Percentiles rank a stretch among this genome's conserved stretches.
phyloP scores from a whole-genome alignment of 2,329 filamentous ascomycete genomes.

The Aspergillus arachidicola region DNA sequence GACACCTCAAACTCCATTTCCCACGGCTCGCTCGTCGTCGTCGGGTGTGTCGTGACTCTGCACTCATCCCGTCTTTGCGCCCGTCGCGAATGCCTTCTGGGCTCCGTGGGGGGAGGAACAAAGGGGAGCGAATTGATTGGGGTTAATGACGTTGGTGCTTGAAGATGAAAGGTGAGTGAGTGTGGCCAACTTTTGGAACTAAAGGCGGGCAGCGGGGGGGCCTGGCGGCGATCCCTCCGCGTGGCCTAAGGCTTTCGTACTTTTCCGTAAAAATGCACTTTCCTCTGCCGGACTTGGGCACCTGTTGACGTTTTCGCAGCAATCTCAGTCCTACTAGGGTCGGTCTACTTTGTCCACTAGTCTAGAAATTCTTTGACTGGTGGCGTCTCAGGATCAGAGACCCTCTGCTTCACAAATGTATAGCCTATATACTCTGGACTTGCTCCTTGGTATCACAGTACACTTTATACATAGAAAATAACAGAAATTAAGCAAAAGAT shows the following conservation, averaged over 20 bases:
- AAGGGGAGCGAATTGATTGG: constrained; percentile 2
- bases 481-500: neutral
- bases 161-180: neutral
- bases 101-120: constrained; percentile 21
- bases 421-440: constrained; percentile 4
- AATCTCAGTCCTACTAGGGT: neutral
- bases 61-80: constrained; percentile 39
- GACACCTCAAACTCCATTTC: constrained; percentile 70
- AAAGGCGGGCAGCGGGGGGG: neutral
- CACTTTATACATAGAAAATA: constrained; percentile 1
- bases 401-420: neutral
- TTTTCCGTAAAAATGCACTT: neutral
- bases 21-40: constrained; percentile 44
- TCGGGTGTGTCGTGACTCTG: constrained; percentile 32
- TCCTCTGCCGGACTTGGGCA: neutral
- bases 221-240: neutral
- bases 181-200: neutral
- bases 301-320: neutral
- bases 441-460: constrained; percentile 1
- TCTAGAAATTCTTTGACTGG: neutral
- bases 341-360: neutral
- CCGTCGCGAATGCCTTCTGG: constrained; percentile 17
- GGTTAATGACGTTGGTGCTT: constrained; percentile 3
- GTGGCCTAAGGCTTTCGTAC: neutral
- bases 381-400: neutral